Conservation (phyloP, 2,329 filamentous ascomycete species). For the Phyllosticta capitalensis region DNA sequence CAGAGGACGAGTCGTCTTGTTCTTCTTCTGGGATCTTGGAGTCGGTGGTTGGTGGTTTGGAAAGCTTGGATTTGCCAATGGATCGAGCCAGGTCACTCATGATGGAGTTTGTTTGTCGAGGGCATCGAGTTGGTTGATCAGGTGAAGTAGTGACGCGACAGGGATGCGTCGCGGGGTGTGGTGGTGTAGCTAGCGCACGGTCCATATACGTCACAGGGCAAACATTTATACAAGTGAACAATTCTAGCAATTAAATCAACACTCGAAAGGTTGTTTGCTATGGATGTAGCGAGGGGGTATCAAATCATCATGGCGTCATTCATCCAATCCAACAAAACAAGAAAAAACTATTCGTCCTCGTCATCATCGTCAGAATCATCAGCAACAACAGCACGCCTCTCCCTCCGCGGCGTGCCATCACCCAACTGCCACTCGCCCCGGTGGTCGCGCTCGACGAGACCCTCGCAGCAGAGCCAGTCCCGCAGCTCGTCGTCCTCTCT, state of each 20-base stretch:
- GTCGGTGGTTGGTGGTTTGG: conserved; percentile 24
- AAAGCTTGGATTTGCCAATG: conserved; percentile 66
- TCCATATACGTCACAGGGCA: too few species aligned
- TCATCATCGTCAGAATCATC: background rate
- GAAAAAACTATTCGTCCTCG: background rate
- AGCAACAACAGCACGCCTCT: background rate
- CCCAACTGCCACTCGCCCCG: conserved; percentile 25
- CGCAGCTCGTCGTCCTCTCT: conserved; percentile 22
- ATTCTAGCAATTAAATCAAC: background rate
- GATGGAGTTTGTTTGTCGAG: conserved; percentile 3
- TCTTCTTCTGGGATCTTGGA: conserved; percentile 45
- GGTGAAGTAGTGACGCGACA: background rate
- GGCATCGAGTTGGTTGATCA: background rate
- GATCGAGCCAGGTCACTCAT: conserved; percentile 79
- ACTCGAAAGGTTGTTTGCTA: background rate
- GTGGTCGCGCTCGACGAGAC: conserved; percentile 24
- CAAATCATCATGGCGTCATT: conserved; percentile 1
- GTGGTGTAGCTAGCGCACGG: background rate
- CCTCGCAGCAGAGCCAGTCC: conserved; percentile 31
- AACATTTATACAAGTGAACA: background rate
- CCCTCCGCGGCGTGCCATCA: conserved; percentile 16
- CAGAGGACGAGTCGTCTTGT: conserved; percentile 34
- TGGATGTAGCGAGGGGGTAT: conserved; percentile 10
- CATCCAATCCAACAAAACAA: background rate
- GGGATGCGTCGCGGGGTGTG: background rate